phyloP scores from a whole-genome alignment of 768 basidiomycete species.

The Nidula microcarpa region DNA sequence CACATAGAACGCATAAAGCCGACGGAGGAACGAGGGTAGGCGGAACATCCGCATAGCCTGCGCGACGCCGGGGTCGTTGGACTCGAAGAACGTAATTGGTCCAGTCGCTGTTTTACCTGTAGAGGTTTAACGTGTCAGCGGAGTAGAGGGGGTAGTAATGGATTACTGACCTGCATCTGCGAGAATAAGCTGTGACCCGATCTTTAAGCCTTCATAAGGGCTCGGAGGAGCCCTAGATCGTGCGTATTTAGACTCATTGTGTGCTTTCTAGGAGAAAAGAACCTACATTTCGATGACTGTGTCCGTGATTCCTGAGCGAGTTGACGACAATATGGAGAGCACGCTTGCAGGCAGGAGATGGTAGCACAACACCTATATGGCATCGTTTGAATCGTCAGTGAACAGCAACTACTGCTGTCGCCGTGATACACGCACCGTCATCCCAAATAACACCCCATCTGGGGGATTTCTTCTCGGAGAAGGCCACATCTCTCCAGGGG shows the following conservation, averaged over 20 bases:
- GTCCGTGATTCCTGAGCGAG: constrained; percentile 39
- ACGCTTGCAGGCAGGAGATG: constrained; percentile 59
- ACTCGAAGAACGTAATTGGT: constrained; percentile 35
- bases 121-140: no score
- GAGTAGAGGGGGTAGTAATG: not conserved
- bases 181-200: constrained; percentile 49
- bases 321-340: constrained; percentile 46
- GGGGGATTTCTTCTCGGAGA: constrained; percentile 23
- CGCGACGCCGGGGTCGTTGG: constrained; percentile 45
- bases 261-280: not conserved
- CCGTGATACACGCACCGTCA: constrained; percentile 38
- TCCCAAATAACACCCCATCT: constrained; percentile 64
- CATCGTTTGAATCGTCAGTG: not conserved
- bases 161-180: constrained; percentile 40
- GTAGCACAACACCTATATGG: constrained; percentile 44
- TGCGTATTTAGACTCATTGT: not conserved
- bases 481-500: constrained; percentile 33
- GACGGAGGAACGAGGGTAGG: constrained; percentile 45
- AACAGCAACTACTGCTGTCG: no score
- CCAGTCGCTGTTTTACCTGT: constrained; percentile 22
- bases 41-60: constrained; percentile 32
- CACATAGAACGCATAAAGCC: constrained; percentile 47
- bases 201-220: constrained; percentile 48
- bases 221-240: constrained; percentile 33
- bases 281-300: constrained; percentile 45